phyloP scores from a whole-genome alignment of 1,284 basidiomycete species.

The Apiotrichum brassicae region DNA sequence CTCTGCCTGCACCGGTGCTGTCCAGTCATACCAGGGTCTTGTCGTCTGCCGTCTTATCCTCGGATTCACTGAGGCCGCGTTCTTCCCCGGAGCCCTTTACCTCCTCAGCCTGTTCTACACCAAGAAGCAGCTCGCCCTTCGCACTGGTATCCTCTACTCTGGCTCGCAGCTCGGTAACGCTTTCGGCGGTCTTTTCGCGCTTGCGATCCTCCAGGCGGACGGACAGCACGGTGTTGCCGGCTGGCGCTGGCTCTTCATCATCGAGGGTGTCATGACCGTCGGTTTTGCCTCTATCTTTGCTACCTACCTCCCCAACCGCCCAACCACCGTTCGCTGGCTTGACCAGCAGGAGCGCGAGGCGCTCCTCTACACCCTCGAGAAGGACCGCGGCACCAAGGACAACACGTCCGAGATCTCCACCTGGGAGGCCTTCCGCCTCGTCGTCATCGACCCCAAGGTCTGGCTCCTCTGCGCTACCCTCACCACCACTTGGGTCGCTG shows the following conservation, averaged over 20 bases:
- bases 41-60: slow-evolving; percentile 22
- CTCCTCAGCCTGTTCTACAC: slow-evolving; percentile 13
- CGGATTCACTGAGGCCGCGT: slow-evolving; percentile 31
- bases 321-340: slow-evolving; percentile 32
- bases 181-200: slow-evolving; percentile 6
- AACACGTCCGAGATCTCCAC: slow-evolving; percentile 24
- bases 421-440: slow-evolving; percentile 24
- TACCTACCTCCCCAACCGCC: slow-evolving; percentile 30
- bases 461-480: slow-evolving; percentile 11
- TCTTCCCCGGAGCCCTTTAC: slow-evolving; percentile 23
- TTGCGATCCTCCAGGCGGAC: slow-evolving; percentile 2
- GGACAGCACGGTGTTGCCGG: neutral
- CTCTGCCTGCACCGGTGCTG: slow-evolving; percentile 27
- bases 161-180: slow-evolving; percentile 10
- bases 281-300: slow-evolving; percentile 18
- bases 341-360: slow-evolving; percentile 27
- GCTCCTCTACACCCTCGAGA: slow-evolving; percentile 32
- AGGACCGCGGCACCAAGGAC: slow-evolving; percentile 32
- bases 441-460: slow-evolving; percentile 24
- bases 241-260: slow-evolving; percentile 9
- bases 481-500: slow-evolving; percentile 2
- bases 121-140: slow-evolving; percentile 3
- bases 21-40: slow-evolving; percentile 22
- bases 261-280: slow-evolving; percentile 17
- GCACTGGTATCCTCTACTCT: slow-evolving; percentile 10